These are phyloP conservation scores for Cladosporium velox DNA, from an alignment of 2,329 filamentous ascomycete species.

Conservation along the genomic window DNA sequence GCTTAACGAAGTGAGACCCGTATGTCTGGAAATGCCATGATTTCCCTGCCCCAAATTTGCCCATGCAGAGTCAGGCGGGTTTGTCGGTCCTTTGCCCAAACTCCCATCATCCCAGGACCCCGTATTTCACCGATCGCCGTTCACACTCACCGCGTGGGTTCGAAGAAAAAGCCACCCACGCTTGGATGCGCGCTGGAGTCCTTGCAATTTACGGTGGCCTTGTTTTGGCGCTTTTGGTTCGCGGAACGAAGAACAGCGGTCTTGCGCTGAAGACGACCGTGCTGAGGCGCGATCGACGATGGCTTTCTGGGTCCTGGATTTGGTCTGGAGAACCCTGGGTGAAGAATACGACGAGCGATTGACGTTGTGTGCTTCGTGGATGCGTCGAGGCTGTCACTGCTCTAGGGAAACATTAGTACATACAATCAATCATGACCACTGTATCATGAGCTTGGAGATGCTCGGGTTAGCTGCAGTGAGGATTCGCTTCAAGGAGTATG, in stretches of 20 bases:
- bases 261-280: not conserved
- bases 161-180: not conserved
- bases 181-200: not conserved
- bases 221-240: not conserved
- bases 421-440: not conserved
- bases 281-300: not conserved
- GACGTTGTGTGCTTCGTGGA: not conserved
- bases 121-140: not conserved
- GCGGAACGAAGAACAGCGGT: not conserved
- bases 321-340: not conserved
- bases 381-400: not conserved
- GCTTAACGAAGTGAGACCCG: not conserved
- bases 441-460: too few species aligned
- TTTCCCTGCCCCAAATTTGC: not conserved
- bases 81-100: not conserved
- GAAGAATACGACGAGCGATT: not conserved
- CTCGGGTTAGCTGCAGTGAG: not conserved
- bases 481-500: not conserved
- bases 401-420: not conserved
- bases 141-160: not conserved
- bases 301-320: not conserved
- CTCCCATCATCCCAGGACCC: not conserved
- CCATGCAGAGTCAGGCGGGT: not conserved
- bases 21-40: conserved; percentile 5
- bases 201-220: not conserved